Evolutionary conservation across 768 basidiomycete genomes (phyloP), one percentile per base, ranked within the genome.

Genomic region (Lentinus brumalis): DNA sequence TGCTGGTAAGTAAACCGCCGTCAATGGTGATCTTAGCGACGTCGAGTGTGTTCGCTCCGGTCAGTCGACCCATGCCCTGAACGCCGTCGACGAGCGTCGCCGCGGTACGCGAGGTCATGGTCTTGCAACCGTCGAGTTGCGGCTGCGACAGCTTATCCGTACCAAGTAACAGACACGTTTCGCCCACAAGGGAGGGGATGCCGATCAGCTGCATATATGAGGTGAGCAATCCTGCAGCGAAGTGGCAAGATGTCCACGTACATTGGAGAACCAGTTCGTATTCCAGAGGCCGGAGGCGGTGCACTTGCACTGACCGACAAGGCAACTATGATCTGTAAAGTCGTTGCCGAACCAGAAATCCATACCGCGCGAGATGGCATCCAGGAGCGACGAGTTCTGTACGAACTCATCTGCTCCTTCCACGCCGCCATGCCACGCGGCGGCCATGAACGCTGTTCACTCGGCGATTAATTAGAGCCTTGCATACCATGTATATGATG

Each of bases 11-110:
- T 76, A 77, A 41, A 64, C 82, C 69, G 67, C 75, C 68, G 38
- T 86, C 83, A 12, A 87, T 82, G 12, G 85, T 84, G 50, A 87
- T 81, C 65, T 80, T 83, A 18, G 86, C 85, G 40, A 89, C 79
- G 68, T 90, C 87, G 51, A 89, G 73, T 0, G 80, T 77, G 66
- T 90, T 89, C 5, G 88, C 87, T 12, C 88, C 88, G 32, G 84
- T 83, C 26, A 87, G 69, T 42, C 75, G 79, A 15, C 82, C 79
- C 1, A 81, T 68, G 30, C 79, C 78, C 63, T 79, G 76, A 31
- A 83, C 71, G 41, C 66, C 72, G 51, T 71, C 73, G 57, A 74
- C 75, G 60, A 86, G 82, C 5, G 79, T 73, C 5, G 69, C 76
- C 62, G 84, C 88, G 4, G 84, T 74, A 15, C 87, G 80, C 5